Evolutionary conservation across 192 early-diverging fungal species (phyloP).

Genomic region (Irineochytrium annulatum): DNA sequence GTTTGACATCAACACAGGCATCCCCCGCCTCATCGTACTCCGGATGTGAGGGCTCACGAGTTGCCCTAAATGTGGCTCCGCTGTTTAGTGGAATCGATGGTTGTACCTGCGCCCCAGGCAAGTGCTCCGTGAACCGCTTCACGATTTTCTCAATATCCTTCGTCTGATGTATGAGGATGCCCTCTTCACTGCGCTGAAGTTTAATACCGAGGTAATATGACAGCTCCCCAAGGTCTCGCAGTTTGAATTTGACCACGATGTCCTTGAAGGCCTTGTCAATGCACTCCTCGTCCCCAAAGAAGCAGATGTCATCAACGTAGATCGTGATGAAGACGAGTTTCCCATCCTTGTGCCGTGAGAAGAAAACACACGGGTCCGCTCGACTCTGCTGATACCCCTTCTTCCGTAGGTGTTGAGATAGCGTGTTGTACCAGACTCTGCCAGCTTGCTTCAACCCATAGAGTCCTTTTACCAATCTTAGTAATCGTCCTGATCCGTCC

Average conservation of each 20-base stretch:
- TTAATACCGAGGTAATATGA: not conserved
- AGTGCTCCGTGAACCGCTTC: not conserved
- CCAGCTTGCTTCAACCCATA: constrained; percentile 15
- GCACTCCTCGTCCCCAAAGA: not conserved
- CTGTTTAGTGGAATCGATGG: too few species aligned
- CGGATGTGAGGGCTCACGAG: not conserved
- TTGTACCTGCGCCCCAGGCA: too few species aligned
- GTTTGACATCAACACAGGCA: not conserved
- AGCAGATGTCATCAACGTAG: constrained; percentile 17
- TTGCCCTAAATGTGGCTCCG: too few species aligned
- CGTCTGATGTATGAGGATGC: constrained; percentile 13
- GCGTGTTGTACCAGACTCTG: constrained; percentile 3
- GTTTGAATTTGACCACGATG: not conserved
- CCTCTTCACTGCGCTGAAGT: not conserved
- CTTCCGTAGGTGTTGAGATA: not conserved
- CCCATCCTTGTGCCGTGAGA: not conserved
- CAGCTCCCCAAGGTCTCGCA: not conserved
- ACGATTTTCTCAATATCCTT: constrained; percentile 7
- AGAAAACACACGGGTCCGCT: constrained; percentile 11
- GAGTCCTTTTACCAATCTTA: not conserved
- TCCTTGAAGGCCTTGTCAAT: not conserved
- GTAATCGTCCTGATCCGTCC: not conserved
- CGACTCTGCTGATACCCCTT: not conserved
- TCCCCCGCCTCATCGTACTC: not conserved
- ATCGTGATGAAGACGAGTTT: constrained; percentile 3